Evolutionary conservation across 1,139 yeast species (phyloP).

Genomic region (Debaryomyces psychrophilus): DNA sequence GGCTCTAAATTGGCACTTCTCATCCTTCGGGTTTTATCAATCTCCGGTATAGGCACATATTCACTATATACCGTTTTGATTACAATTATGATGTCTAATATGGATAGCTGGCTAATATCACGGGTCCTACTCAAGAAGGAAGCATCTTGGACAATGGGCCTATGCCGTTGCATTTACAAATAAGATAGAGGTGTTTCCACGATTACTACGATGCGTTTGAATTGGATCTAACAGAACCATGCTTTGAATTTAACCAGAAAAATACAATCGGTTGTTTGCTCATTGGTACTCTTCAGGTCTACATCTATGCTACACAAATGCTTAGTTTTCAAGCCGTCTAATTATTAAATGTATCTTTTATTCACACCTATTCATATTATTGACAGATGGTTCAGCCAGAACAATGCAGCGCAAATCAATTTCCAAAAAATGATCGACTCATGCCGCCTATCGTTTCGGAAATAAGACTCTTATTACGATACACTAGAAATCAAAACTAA

Average conservation of each 20-base stretch:
- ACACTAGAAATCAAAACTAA: not conserved
- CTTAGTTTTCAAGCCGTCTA: not conserved
- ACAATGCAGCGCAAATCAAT: not conserved
- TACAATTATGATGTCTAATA: not conserved
- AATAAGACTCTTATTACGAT: not conserved
- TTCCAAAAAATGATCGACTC: not conserved
- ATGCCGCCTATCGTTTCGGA: not conserved
- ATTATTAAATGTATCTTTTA: not conserved
- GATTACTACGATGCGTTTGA: too few relatives aligned
- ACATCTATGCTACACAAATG: not conserved
- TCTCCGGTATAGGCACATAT: conserved; percentile 5
- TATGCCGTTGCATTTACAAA: too few relatives aligned
- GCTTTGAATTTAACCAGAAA: not conserved
- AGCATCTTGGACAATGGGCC: too few relatives aligned
- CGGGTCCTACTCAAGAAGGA: not conserved
- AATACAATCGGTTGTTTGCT: too few relatives aligned
- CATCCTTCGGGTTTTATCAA: not conserved
- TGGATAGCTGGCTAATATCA: not conserved
- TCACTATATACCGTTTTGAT: not conserved
- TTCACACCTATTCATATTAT: not conserved
- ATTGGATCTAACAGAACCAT: not conserved
- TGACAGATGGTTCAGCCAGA: not conserved
- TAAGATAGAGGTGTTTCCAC: too few relatives aligned
- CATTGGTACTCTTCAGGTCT: not conserved
- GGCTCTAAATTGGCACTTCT: not conserved